Evolutionary conservation across 495 filamentous ascomycete species (phyloP), one percentile per base, ranked within the genome.

Genomic region (Neurospora sp.): DNA sequence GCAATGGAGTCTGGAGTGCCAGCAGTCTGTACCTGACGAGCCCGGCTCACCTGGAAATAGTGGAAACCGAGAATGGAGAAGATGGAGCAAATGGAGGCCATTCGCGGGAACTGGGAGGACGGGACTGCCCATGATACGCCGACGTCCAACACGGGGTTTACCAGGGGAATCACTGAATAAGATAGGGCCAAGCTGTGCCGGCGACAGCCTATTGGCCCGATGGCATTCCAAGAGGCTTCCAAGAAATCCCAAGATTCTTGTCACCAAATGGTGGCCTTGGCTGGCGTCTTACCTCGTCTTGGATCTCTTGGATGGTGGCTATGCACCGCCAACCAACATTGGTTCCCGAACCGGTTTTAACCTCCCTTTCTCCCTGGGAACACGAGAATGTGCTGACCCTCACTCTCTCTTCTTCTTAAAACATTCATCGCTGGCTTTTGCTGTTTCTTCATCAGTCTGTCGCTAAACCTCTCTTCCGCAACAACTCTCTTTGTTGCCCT

Each of bases 271-370:
- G 54, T 66, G 54, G 54, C 27, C 8, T 35, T 66, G 54, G 7
- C 27, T 66, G 54, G 54, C 54, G 54, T 66, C 54, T 16, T 8
- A 35, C 54, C 54, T 66, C 72, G 31, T 74, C 73, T 75, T 75
- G 74, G 76, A 66, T 6, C n/a, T 74, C 73, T 75, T 75, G 74
- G 76, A 66, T 6, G 27, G 76, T 75, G 77, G 77, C 77, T 74
- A 71, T 79, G 77, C 76, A 48, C 2, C 5, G 54, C 75, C 69
- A 72, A 40, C 69, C 76, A 62, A 62, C 54, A 31, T 66, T 66
- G 54, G 14, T 66, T 20, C 48, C 48, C 48, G 48, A 59, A 27
- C 48, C 48, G 14, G 54, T 18, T 66, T 66, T 18, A 66, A 16
- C 54, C 54, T 35, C 54, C 54, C 54, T 62, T 62, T 62, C 23